phyloP scores from a whole-genome alignment of 2,329 filamentous ascomycete genomes.

The Leptographium radiaticola region DNA sequence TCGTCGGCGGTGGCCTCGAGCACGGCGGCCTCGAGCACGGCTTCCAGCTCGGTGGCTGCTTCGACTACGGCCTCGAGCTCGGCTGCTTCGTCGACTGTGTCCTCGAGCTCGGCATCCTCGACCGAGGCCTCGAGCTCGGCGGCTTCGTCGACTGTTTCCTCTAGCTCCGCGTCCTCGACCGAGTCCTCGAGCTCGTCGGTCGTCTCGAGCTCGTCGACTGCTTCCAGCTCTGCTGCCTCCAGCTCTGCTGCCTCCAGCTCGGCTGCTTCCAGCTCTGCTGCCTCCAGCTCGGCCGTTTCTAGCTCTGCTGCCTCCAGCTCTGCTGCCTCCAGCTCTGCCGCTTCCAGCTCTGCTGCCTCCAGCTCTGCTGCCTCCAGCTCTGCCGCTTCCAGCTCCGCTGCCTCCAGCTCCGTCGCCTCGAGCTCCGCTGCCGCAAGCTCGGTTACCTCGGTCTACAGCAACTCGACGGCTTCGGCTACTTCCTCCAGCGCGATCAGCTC shows the following conservation, averaged over 20 bases:
- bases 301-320: neutral
- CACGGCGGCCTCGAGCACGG: neutral
- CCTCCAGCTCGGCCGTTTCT: no score
- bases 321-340: neutral
- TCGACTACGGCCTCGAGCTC: neutral
- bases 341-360: neutral
- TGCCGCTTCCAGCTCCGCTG: no score
- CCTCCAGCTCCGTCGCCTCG: no score
- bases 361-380: no score
- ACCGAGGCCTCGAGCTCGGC: constrained; percentile 19
- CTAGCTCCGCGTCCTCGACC: constrained; percentile 5
- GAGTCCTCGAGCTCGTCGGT: constrained; percentile 2
- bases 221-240: no score
- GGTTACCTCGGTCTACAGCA: no score
- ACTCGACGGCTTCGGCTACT: neutral
- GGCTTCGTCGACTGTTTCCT: constrained; percentile 15
- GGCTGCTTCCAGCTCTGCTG: no score
- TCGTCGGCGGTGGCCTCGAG: constrained; percentile 2
- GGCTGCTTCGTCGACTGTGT: neutral
- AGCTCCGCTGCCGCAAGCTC: no score
- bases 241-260: no score
- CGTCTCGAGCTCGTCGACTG: no score
- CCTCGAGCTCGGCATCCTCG: constrained; percentile 15
- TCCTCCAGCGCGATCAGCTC: no score
- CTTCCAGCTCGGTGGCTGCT: neutral